Base-by-base conservation (phyloP, 768 basidiomycete genomes). In the Tephrocybe sp. region DNA sequence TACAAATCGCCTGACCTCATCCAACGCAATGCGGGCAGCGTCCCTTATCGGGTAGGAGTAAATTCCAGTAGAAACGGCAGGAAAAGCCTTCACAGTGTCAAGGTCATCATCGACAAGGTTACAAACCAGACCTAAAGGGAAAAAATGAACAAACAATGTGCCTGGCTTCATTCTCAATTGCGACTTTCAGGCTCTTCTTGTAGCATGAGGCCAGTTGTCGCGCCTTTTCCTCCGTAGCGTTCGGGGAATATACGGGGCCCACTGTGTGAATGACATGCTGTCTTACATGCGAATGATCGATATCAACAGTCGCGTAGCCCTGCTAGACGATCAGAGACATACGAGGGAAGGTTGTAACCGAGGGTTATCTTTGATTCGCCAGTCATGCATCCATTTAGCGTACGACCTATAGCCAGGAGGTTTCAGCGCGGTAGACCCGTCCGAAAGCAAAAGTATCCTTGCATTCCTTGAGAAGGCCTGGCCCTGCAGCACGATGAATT, bases 291-390 rank as follows among this genome's bases (percentile, higher is more conserved):
- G 35, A 13, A 49, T 38, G 16, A 34, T 33, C 12, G 13, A 12
- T 38, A 38, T 46, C 46, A 39, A 55, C 14, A 39, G 20, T 38
- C 13, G 22, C 49, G 14, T 44, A 14, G 10, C 17, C 7, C n/a
- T 31, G 23, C 11, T 38, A 47, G 20, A 31, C 52, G 30, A 42
- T 30, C 42, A 33, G 23, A 23, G 5, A 77, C 85, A 57, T 51
- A 92, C 91, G 88, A 76, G 43, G 89, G 89, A 33, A 93, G 76
- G 45, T 81, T 66, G 60, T 92, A 87, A 5, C 87, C 91, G 56
- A 71, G 75, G 8, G 90, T 92, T 39, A 92, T 86, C 66, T 92
- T 92, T 9, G 89, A 80, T 38, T 84, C 73, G 32, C 91, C 91
- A 13, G 84, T 84, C 26, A 73, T 68, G 61, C 86, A 88, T 5